These are phyloP conservation scores for Candida suzukii DNA, from an alignment of 805 yeast species.

Conservation along the genomic window DNA sequence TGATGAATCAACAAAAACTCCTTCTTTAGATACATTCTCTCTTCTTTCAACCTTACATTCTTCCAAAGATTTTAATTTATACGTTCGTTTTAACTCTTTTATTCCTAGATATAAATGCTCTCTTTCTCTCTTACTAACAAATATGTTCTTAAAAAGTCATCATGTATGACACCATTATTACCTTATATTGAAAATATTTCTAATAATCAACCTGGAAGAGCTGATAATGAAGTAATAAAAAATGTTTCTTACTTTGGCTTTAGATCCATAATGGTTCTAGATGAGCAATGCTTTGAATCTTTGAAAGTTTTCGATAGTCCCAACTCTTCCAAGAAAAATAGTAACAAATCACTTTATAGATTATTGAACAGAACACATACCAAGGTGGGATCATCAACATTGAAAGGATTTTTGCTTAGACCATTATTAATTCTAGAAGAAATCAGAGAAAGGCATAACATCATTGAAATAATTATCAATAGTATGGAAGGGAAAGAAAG, in stretches of 20 bases:
- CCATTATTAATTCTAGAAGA: slow-evolving; percentile 23
- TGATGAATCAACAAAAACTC: background rate
- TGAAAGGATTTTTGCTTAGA: slow-evolving; percentile 27
- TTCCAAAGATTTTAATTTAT: background rate
- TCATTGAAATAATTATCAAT: slow-evolving; percentile 18
- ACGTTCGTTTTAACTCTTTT: background rate
- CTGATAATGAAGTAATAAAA: slow-evolving; percentile 1
- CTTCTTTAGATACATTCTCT: no score
- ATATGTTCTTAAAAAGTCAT: slow-evolving; percentile 3
- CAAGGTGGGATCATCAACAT: slow-evolving; percentile 19
- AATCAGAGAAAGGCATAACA: slow-evolving; percentile 24
- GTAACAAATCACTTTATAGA: slow-evolving; percentile 11
- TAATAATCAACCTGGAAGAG: background rate
- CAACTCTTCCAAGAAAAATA: slow-evolving; percentile 7
- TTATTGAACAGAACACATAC: slow-evolving; percentile 21
- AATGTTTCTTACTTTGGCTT: slow-evolving; percentile 1
- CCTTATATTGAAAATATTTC: slow-evolving; percentile 4
- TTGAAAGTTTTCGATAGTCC: slow-evolving; percentile 16
- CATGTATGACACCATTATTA: slow-evolving; percentile 4
- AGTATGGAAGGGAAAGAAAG: slow-evolving; percentile 4
- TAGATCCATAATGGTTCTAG: slow-evolving; percentile 17
- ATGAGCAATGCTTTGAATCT: slow-evolving; percentile 21
- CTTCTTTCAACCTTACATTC: no score
- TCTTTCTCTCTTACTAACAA: background rate
- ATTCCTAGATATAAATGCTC: slow-evolving; percentile 3